Evolutionary conservation across 2,329 filamentous ascomycete species (phyloP), one percentile per base, ranked within the genome.

Genomic region (Ascochyta clinopodiicola): DNA sequence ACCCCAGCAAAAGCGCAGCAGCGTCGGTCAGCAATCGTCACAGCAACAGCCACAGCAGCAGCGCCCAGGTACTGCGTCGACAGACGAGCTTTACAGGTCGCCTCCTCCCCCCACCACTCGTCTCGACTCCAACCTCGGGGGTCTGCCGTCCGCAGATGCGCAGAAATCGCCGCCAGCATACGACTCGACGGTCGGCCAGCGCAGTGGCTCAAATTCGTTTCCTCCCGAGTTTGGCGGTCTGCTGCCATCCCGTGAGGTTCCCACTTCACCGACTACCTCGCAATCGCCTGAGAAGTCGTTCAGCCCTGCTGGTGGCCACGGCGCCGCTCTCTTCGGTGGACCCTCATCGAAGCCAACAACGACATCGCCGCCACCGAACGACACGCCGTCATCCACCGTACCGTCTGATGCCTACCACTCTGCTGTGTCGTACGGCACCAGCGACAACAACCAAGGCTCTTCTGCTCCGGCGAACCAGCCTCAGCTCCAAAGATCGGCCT

Each of bases 91-190:
- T 27, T 72, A 72, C 59, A 62, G 61, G 21, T 64, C 63, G 24
- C 45, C 60, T 4, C 72, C 72, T 12, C 71, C 72, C n/a, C 67
- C 72, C n/a, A 68, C 70, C 10, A 70, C 64, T 40, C 70, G 72
- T 46, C 61, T 73, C 6, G 71, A 74, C 43, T 77, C 75, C 1
- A 75, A 63, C 45, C 59, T 68, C 5, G 73, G 72, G 39, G 73
- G 72, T 8, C 78, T 87, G 34, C 82, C 86, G 8, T 76, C 77
- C 15, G 75, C 82, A 2, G 78, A 79, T 53, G 82, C 84, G 36
- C 84, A 88, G 66, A 76, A 77, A 15, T 85, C 86, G 6, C 87
- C 87, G 17, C 84, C 84, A 21, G 71, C 78, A 1, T 86, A 86
- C 60, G 80, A 84, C 48, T 77, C 81, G 43, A 77, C 73, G 29